phyloP scores from a whole-genome alignment of 1,284 basidiomycete species.

The Blastosporella zonata region DNA sequence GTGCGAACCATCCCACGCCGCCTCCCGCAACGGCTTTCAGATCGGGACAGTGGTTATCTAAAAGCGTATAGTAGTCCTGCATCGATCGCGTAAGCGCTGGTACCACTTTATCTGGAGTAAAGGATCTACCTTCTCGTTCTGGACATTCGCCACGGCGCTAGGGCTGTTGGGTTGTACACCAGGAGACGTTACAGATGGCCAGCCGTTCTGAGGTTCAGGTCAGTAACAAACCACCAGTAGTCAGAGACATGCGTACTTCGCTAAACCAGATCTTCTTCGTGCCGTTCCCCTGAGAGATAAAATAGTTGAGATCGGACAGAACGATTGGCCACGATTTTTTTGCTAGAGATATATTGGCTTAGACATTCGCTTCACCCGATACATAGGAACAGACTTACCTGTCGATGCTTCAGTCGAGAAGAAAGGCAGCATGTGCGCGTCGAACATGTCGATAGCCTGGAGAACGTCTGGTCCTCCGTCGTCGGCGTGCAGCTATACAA shows the following conservation, averaged over 20 bases:
- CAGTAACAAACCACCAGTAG: background rate
- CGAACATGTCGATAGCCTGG: slow-evolving; percentile 62
- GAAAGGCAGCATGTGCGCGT: slow-evolving; percentile 74
- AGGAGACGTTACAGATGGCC: slow-evolving; percentile 60
- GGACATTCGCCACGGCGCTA: slow-evolving; percentile 52
- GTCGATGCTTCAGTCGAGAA: slow-evolving; percentile 59
- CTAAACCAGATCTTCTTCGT: slow-evolving; percentile 70
- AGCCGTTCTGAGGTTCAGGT: slow-evolving; percentile 54
- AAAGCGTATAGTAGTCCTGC: slow-evolving; percentile 59
- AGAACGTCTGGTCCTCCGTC: slow-evolving; percentile 58
- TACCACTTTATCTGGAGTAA: background rate
- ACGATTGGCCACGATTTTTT: slow-evolving; percentile 64
- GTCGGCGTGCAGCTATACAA: slow-evolving; percentile 34
- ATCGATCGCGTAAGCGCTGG: slow-evolving; percentile 9
- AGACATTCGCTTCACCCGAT: slow-evolving; percentile 1
- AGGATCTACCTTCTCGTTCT: slow-evolving; percentile 44
- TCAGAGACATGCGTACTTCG: slow-evolving; percentile 38
- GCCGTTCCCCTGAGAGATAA: slow-evolving; percentile 51
- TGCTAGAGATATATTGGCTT: slow-evolving; percentile 29
- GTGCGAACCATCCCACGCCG: slow-evolving; percentile 78
- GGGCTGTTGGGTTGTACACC: slow-evolving; percentile 60
- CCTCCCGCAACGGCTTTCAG: slow-evolving; percentile 58
- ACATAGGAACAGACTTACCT: slow-evolving; percentile 35
- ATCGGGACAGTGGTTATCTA: slow-evolving; percentile 61
- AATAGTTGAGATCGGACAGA: slow-evolving; percentile 57